These are phyloP conservation scores for Chionographis japonica DNA, from an alignment of 106 monocot genomes.

Conservation along the genomic window DNA sequence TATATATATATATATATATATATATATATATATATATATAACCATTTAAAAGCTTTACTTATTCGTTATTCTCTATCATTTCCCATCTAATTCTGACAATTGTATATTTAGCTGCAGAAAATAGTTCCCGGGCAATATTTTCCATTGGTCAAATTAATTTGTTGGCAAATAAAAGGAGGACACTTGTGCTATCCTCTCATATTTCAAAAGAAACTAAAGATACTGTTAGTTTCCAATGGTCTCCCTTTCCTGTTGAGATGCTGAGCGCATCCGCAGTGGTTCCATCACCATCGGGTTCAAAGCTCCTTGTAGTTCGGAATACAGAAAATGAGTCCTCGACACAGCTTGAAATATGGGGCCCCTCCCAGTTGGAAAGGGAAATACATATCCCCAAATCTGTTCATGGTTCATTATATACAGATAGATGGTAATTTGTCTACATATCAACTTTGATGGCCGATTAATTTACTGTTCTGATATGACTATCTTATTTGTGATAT, in stretches of 20 bases:
- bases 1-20: too few relatives aligned
- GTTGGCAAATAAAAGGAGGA: constrained; percentile 65
- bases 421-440: constrained; percentile 76
- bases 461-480: too few relatives aligned
- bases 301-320: constrained; percentile 78
- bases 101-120: constrained; percentile 24
- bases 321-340: constrained; percentile 63
- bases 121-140: constrained; percentile 60
- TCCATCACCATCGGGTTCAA: constrained; percentile 87
- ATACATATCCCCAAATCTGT: constrained; percentile 67
- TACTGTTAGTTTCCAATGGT: constrained; percentile 69
- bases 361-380: constrained; percentile 61
- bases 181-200: constrained; percentile 60
- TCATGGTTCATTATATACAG: constrained; percentile 75
- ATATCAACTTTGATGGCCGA: too few relatives aligned
- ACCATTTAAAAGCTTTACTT: too few relatives aligned
- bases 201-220: constrained; percentile 36
- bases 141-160: constrained; percentile 67
- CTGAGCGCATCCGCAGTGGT: constrained; percentile 56
- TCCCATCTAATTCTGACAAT: background rate
- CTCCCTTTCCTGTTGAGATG: constrained; percentile 90
- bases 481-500: too few relatives aligned
- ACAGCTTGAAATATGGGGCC: constrained; percentile 77
- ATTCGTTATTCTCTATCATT: background rate
- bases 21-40: too few relatives aligned